These are phyloP conservation scores for Collybiopsis confluens DNA, from an alignment of 768 basidiomycete species.

Conservation along the genomic window DNA sequence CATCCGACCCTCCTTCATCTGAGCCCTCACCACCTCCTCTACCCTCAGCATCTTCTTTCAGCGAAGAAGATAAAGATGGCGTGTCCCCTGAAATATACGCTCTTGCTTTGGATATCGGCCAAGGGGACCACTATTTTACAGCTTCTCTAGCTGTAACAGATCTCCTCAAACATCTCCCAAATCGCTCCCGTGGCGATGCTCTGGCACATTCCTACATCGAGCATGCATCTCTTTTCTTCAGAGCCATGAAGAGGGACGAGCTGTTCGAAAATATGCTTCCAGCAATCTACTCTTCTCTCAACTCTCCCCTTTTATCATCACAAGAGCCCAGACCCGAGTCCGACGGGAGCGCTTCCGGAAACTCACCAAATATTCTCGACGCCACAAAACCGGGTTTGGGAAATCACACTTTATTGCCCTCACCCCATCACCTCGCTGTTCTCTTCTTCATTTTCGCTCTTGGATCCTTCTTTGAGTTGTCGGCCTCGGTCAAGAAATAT, in stretches of 20 bases:
- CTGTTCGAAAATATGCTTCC: slow-evolving; percentile 36
- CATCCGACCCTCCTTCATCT: neutral
- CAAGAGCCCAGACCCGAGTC: neutral
- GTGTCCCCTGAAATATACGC: slow-evolving; percentile 24
- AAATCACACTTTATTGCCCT: slow-evolving; percentile 5
- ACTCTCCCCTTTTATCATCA: neutral
- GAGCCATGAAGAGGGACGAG: slow-evolving; percentile 46
- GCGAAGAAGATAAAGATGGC: neutral
- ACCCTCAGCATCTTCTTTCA: neutral
- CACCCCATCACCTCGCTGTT: slow-evolving; percentile 49
- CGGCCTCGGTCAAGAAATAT: slow-evolving; percentile 34
- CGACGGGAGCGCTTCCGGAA: neutral
- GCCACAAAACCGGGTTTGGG: neutral
- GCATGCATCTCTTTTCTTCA: slow-evolving; percentile 47
- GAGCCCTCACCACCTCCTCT: neutral
- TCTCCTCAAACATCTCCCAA: slow-evolving; percentile 37
- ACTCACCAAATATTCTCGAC: neutral
- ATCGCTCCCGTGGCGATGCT: slow-evolving; percentile 30
- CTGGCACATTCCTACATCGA: slow-evolving; percentile 39
- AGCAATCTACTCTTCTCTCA: slow-evolving; percentile 25
- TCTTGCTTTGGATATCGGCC: neutral
- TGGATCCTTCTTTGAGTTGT: slow-evolving; percentile 55
- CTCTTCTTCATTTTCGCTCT: slow-evolving; percentile 59
- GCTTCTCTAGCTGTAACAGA: slow-evolving; percentile 9
- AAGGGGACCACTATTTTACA: neutral